A percentile compares a stretch with the other conserved stretches of the same genome.
These are phyloP conservation scores for Solanum tacnaense DNA, from an alignment of 257 asterid species.

Conservation along the genomic window DNA sequence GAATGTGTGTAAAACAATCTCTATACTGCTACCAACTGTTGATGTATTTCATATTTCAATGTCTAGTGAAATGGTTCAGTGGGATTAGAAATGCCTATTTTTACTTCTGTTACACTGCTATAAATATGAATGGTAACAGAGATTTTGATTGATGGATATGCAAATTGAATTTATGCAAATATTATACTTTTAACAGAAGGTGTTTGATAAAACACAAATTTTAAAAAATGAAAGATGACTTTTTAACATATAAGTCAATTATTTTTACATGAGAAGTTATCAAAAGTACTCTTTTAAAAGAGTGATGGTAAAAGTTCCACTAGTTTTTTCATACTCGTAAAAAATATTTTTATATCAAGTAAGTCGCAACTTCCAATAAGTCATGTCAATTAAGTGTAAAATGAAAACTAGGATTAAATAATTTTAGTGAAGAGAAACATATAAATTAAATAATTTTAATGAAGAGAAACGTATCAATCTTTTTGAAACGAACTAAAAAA, in stretches of 20 bases:
- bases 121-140: not conserved
- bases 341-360: not conserved
- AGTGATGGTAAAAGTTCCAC: not conserved
- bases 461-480: not conserved
- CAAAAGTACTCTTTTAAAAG: not conserved
- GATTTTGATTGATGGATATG: not conserved
- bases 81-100: not conserved
- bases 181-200: not conserved
- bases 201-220: not conserved
- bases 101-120: not conserved
- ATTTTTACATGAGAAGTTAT: not conserved
- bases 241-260: not conserved
- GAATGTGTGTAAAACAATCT: not conserved
- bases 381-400: not conserved
- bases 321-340: not conserved
- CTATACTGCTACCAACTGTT: not conserved
- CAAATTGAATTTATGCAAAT: not conserved
- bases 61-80: not conserved
- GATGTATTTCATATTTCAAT: not conserved
- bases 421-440: not conserved
- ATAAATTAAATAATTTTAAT: not conserved
- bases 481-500: not conserved
- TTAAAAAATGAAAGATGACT: accelerated
- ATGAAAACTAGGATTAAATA: not conserved
- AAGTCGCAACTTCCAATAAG: not conserved